Evolutionary conservation across 1,139 yeast species (phyloP), one percentile per base, ranked within the genome.

Genomic region (Geotrichum restrictum): DNA sequence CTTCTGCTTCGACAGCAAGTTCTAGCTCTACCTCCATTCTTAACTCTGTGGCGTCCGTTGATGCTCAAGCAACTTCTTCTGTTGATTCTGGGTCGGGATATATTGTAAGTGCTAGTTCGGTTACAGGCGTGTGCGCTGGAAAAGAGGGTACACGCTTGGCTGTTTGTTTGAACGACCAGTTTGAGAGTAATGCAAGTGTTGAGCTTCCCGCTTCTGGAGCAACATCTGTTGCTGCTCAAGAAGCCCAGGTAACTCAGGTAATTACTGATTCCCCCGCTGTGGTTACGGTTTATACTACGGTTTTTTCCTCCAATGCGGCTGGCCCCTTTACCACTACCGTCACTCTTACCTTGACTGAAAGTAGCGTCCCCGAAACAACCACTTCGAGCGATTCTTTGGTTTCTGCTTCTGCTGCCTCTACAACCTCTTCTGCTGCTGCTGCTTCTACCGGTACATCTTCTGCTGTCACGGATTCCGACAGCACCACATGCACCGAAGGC

Each of bases 291-390:
- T n/a, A 29, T 16, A 32, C 27, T 4, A 36, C 32, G 16, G 7
- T 24, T 16, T 19, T 18, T 13, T 18, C 49, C 21, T 3, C 48
- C 16, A 37, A 36, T 6, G 14, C 48, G 16, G 53, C 46, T 8
- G 43, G 27, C 58, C 10, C 61, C 16, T 46, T 58, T 27, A 45
- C 64, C 21, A 56, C 59, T 34, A 32, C 64, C 6, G 51, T 58
- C 21, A 34, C 32, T 19, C 45, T 14, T 29, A 24, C 29, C 8
- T 18, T 21, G 14, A 21, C n/a, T 8, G n/a, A 21, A 5, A 11
- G n/a, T 60, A n/a, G 46, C 44, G 39, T 8, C 8, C 5, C 8
- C 29, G 29, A 24, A 8, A 24, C 29, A 5, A 37, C 58, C 36
- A 27, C 51, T 18, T 37, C 41, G n/a, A n/a, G n/a, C n/a, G n/a